Evolutionary conservation across 768 basidiomycete genomes (phyloP).

Genomic region (Trametes elegans): DNA sequence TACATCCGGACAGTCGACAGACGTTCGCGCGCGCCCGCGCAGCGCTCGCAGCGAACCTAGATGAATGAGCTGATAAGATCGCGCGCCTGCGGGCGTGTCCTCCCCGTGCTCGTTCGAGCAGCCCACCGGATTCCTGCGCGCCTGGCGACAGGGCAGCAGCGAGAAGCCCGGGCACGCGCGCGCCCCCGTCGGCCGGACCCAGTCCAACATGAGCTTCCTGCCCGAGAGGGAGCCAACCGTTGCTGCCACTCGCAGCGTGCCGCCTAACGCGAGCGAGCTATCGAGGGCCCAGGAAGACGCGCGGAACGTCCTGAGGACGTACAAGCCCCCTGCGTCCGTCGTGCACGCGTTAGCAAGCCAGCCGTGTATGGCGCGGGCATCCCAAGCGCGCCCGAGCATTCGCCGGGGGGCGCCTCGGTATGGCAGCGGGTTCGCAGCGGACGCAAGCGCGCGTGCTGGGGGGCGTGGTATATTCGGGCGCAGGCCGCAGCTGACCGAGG

Average conservation of each 20-base stretch:
- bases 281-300: neutral
- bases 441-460: neutral
- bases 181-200: conserved; percentile 1
- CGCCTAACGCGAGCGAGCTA: neutral
- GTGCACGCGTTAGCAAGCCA: neutral
- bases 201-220: neutral
- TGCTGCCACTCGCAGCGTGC: neutral
- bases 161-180: conserved; percentile 13
- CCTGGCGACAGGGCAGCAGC: neutral
- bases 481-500: conserved; percentile 11
- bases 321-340: neutral
- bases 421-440: conserved; percentile 4
- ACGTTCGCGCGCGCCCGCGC: too few species aligned
- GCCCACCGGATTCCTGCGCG: conserved; percentile 1
- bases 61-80: conserved; percentile 12
- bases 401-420: conserved; percentile 7
- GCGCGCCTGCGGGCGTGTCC: conserved; percentile 4
- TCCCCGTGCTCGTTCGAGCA: conserved; percentile 2
- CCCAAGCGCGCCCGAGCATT: conserved; percentile 14
- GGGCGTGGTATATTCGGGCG: conserved; percentile 10
- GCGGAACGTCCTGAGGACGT: neutral
- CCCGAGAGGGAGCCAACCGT: too few species aligned
- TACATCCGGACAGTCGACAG: too few species aligned
- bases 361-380: conserved; percentile 3
- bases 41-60: neutral